phyloP scores from a whole-genome alignment of 192 early-diverging fungal genomes.

The Chytriomyces sp. region DNA sequence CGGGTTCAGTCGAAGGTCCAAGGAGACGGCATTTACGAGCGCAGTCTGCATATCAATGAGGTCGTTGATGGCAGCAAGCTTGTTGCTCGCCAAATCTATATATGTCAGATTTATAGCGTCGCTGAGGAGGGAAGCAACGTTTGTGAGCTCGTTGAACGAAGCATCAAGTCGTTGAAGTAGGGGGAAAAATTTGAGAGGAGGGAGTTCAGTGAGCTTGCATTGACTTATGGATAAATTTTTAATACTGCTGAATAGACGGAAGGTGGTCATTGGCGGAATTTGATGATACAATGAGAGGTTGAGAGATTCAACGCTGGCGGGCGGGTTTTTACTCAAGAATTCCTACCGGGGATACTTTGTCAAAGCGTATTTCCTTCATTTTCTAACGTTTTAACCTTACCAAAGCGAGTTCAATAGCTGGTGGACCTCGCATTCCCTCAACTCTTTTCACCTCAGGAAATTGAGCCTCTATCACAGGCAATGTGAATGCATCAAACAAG shows the following conservation, averaged over 20 bases:
- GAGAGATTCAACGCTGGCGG: slow-evolving; percentile 18
- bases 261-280: slow-evolving; percentile 18
- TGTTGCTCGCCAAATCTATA: slow-evolving; percentile 45
- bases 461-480: slow-evolving; percentile 28
- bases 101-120: slow-evolving; percentile 16
- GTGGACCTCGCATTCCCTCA: no score
- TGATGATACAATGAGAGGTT: slow-evolving; percentile 31
- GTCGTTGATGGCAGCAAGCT: slow-evolving; percentile 5
- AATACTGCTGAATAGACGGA: slow-evolving; percentile 27
- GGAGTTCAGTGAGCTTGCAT: slow-evolving; percentile 40
- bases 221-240: slow-evolving; percentile 27
- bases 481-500: slow-evolving; percentile 21
- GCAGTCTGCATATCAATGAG: slow-evolving; percentile 19
- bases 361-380: neutral
- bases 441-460: slow-evolving; percentile 25
- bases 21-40: slow-evolving; percentile 1
- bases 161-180: slow-evolving; percentile 48
- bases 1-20: slow-evolving; percentile 53
- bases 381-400: neutral
- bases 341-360: slow-evolving; percentile 4
- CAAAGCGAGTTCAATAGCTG: no score
- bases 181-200: slow-evolving; percentile 37
- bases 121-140: slow-evolving; percentile 1
- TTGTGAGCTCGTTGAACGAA: slow-evolving; percentile 47
- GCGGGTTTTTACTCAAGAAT: slow-evolving; percentile 21